Evolutionary conservation across 805 yeast species (phyloP), one percentile per base, ranked within the genome.

Genomic region (Cyberlindnera bimundalis): DNA sequence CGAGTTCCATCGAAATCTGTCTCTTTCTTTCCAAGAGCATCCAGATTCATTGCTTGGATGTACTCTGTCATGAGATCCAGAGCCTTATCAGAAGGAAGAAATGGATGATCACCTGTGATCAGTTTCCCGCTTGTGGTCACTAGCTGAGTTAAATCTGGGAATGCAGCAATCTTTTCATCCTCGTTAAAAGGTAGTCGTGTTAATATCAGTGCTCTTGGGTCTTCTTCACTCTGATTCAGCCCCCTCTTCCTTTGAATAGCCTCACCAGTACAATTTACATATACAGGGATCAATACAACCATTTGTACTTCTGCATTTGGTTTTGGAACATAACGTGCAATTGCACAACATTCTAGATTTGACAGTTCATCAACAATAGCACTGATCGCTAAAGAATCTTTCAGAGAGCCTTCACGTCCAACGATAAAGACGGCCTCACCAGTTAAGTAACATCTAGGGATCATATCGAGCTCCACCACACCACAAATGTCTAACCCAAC

Each of bases 171-270:
- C 49, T 76, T 75, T 47, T 79, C 83, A 58, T 89, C 96, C 48
- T 86, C 95, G 31, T 74, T 72, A 59, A 75, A 85, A 2, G 96
- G 93, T 11, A 88, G 56, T 33, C 80, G 65, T 11, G 71, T 70
- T 47, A 80, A 56, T 1, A 73, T 61, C 39, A 86, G 68, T 0
- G 71, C 69, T 43, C 73, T 65, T 15, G 56, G 43, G 12, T 56
- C 53, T 7, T 38, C 40, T 3, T 31, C 45, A n/a, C 48, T 58
- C 6, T 46, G 46, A 14, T 53, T 62, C 5, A 43, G 42, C 6
- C 51, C 42, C 23, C 61, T 55, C 31, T 62, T 61, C 1, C 38
- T 44, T 3, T 19, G 29, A 4, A 17, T 11, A 15, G 35, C 14
- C 2, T 42, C 51, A 4, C 47, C 53, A 11, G 33, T 42, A 26